Evolutionary conservation across 805 yeast genomes (phyloP), one percentile per base, ranked within the genome.

Genomic region (Zygotorulaspora danielsina): DNA sequence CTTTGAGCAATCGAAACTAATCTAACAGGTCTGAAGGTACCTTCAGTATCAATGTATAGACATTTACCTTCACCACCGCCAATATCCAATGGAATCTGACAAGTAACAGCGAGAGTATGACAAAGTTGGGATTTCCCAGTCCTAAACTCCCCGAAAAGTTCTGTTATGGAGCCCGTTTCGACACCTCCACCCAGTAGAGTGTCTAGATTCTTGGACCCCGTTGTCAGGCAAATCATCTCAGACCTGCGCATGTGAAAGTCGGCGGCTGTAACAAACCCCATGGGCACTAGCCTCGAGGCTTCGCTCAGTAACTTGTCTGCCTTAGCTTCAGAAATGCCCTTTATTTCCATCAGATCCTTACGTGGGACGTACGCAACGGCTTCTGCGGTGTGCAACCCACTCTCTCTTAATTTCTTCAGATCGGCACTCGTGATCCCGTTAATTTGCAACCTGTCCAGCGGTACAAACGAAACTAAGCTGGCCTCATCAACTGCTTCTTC

Each of bases 51-150:
- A 45, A 93, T 89, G 59, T 85, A 93, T 39, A 93, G 70, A 63
- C 97, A 90, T 64, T 93, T 88, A 22, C 98, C 98, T 67, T 93
- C 98, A 36, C 96, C 98, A 45, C 98, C 98, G 28, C 97, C 97
- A 83, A 84, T 82, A 58, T 89, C 97, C 36, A 90, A 77, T 4
- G 97, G 97, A 40, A 93, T 70, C 64, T 90, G 98, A 62, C 97
- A 90, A 2, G 97, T 90, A 5, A 93, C 96, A 0, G 97, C 96
- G 40, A 93, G 71, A 1, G 97, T 93, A 61, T 93, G 98, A 64
- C 98, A 93, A 33, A 93, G 67, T 68, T 93, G 98, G 4, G 97
- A 87, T 61, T 93, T 93, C 32, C 98, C 98, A 2, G 98, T 93
- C 68, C 97, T 78, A 62, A 89, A 93, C 64, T 93, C 98, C 25